Percentiles rank a stretch among this genome's conserved stretches.
Conservation (phyloP, 768 basidiomycete species). For the Pulveroboletus sp. region DNA sequence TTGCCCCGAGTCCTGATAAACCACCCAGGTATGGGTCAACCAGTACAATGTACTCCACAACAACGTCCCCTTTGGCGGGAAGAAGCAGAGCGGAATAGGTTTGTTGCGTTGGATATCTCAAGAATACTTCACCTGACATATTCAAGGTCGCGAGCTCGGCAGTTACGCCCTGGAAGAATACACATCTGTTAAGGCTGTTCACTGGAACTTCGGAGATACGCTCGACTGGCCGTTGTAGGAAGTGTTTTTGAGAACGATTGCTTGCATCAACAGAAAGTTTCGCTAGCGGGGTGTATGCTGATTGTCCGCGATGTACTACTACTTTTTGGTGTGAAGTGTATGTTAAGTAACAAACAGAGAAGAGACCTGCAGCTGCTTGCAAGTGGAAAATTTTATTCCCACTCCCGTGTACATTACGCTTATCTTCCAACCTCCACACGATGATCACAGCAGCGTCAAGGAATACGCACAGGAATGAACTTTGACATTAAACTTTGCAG, state of each 20-base stretch:
- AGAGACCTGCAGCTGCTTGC: no score
- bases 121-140: slow-evolving; percentile 8
- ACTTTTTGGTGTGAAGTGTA: slow-evolving; percentile 13
- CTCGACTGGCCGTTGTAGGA: slow-evolving; percentile 69
- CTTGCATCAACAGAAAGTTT: neutral
- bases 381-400: no score
- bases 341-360: slow-evolving; percentile 9
- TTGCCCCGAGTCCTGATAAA: slow-evolving; percentile 5
- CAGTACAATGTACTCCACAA: slow-evolving; percentile 80
- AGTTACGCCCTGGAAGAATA: slow-evolving; percentile 83
- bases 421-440: slow-evolving; percentile 2
- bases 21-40: slow-evolving; percentile 80
- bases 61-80: slow-evolving; percentile 94
- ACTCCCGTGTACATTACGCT: neutral
- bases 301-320: slow-evolving; percentile 7
- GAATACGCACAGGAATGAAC: slow-evolving; percentile 15
- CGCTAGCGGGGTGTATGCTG: neutral
- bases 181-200: slow-evolving; percentile 75
- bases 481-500: neutral
- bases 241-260: neutral
- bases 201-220: slow-evolving; percentile 85
- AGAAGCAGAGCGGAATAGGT: slow-evolving; percentile 90
- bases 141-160: slow-evolving; percentile 79
- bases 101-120: neutral
- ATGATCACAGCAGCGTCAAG: slow-evolving; percentile 1